Conservation (phyloP, 257 asterid genomes). For the Ballota nigra region DNA sequence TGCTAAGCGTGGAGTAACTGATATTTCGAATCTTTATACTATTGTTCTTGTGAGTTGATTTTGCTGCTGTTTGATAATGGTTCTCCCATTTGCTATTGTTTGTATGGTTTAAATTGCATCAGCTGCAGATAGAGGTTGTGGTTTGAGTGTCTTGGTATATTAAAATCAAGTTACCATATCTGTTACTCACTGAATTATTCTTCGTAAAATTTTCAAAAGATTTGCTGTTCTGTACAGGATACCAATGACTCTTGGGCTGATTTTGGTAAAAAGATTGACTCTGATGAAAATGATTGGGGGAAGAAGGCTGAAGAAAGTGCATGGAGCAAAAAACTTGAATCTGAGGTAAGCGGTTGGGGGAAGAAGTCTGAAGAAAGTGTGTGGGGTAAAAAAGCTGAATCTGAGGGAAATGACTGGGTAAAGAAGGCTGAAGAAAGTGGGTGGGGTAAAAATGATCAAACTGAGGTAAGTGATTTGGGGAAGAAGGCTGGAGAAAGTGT, state of each 20-base stretch:
- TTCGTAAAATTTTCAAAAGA: neutral
- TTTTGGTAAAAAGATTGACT: conserved; percentile 25
- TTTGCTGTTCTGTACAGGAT: conserved; percentile 25
- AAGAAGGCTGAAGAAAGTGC: conserved; percentile 19
- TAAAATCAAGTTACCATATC: neutral
- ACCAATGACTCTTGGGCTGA: conserved; percentile 37
- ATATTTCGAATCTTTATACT: neutral
- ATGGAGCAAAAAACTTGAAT: conserved; percentile 21
- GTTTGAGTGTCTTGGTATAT: neutral
- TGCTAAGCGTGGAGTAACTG: neutral
- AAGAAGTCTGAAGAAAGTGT: neutral
- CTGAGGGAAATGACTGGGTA: conserved; percentile 15
- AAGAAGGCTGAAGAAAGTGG: neutral
- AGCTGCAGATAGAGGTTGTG: neutral
- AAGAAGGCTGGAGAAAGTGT: too few relatives aligned
- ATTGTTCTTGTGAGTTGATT: neutral
- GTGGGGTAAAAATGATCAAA: conserved; percentile 33
- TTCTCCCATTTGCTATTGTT: neutral
- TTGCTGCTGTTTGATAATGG: conserved; percentile 7
- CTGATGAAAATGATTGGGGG: conserved; percentile 22
- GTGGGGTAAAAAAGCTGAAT: neutral
- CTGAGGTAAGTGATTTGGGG: neutral
- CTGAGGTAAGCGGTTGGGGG: neutral
- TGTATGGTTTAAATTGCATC: neutral
- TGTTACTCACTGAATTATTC: neutral